Evolutionary conservation across 345 rosid species (phyloP), one percentile per base, ranked within the genome.

Genomic region (Acer yangbiense): DNA sequence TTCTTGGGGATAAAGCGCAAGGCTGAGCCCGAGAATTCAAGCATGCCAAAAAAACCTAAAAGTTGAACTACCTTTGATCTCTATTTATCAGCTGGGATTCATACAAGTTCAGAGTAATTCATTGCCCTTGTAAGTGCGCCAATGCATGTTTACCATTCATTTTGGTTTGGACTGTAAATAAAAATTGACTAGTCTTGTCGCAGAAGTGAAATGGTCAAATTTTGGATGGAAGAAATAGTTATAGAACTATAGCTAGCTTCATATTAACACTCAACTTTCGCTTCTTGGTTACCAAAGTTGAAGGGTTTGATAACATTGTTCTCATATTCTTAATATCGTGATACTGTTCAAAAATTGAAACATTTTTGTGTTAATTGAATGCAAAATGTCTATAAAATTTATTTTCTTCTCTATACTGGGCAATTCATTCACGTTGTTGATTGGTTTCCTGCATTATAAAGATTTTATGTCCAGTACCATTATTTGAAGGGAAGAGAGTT

Each of bases 1-100:
- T 93, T 92, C 88, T 82, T 95, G 89, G 98, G 98, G 65, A 95
- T 95, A 79, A 95, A 92, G 86, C 92, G 98, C 65, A 86, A 86
- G 84, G 64, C 84, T 17, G 97, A 93, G 79, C 63, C 87, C 32
- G 93, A 85, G 75, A 83, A 83, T 62, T 68, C 87, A 44, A 39
- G 79, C 79, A 1, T 86, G 12, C 76, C 81, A 21, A 95, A 90
- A 89, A 95, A 88, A 78, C 92, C 92, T 5, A 95, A 85, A 87
- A 66, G 80, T 41, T 89, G 87, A 89, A 71, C 52, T 23, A 52
- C 44, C 25, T 6, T 41, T 2, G 64, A 16, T 66, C 27, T 35
- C 39, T 4, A 3, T 35, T 43, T 17, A 7, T 60, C 9, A 7
- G 21, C 50, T 60, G 76, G 39, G 23, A 29, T 48, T 23, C 52